A percentile compares a stretch with the other conserved stretches of the same genome.
Conservation (phyloP, 345 rosid genomes). For the Acer saccharum region DNA sequence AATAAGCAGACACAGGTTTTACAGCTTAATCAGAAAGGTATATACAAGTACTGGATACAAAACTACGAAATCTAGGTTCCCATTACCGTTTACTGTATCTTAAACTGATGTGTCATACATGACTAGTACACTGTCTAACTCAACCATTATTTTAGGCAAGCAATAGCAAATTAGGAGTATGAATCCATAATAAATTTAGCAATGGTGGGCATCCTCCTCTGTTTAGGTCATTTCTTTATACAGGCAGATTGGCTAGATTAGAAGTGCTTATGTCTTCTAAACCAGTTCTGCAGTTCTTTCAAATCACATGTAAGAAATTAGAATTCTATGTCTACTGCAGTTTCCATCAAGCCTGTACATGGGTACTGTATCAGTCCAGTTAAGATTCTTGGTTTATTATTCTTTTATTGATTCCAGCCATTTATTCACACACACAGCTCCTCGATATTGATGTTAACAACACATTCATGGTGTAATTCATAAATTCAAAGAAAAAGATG, state of each 20-base stretch:
- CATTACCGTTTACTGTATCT: not conserved
- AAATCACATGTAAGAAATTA: not conserved
- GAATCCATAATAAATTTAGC: not conserved
- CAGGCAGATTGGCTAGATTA: not conserved
- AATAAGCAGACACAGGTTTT: not conserved
- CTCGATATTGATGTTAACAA: not conserved
- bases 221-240: not conserved
- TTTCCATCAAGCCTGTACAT: not conserved
- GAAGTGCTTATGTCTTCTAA: not conserved
- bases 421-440: not conserved
- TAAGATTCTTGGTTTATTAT: not conserved
- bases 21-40: not conserved
- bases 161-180: not conserved
- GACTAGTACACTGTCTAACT: not conserved
- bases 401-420: not conserved
- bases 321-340: constrained; percentile 4
- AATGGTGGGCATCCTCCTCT: not conserved
- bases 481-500: not conserved
- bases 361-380: not conserved
- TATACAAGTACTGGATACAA: not conserved
- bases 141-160: not conserved
- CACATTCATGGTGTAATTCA: not conserved
- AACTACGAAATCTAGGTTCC: not conserved
- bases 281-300: not conserved
- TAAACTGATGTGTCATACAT: not conserved